Conservation (phyloP, 768 basidiomycete species). For the Amanita rubescens region DNA sequence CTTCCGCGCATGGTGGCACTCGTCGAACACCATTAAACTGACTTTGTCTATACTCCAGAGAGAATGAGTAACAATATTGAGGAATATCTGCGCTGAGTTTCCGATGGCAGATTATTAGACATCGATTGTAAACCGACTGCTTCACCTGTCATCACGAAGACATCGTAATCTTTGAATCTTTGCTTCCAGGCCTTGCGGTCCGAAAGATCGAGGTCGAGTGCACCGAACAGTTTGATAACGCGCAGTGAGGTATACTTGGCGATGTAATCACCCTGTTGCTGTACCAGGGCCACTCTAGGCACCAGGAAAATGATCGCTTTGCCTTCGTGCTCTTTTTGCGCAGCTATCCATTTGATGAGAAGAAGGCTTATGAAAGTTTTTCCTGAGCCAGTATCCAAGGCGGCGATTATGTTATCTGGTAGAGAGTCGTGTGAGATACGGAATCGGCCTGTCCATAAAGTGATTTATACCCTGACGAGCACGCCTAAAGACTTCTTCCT, state of each 20-base stretch:
- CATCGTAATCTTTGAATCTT: slow-evolving; percentile 57
- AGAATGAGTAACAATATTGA: slow-evolving; percentile 75
- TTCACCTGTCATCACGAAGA: slow-evolving; percentile 82
- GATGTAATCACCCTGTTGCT: slow-evolving; percentile 72
- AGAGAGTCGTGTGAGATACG: slow-evolving; percentile 9
- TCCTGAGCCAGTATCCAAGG: slow-evolving; percentile 69
- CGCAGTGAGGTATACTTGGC: slow-evolving; percentile 55
- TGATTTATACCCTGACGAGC: slow-evolving; percentile 37
- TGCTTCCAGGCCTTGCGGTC: slow-evolving; percentile 59
- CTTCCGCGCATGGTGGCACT: slow-evolving; percentile 73
- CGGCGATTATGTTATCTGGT: slow-evolving; percentile 60
- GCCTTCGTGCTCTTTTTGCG: slow-evolving; percentile 38
- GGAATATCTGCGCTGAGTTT: slow-evolving; percentile 66
- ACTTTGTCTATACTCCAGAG: slow-evolving; percentile 68
- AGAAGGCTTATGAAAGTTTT: slow-evolving; percentile 73
- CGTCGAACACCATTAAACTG: slow-evolving; percentile 71
- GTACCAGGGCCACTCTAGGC: slow-evolving; percentile 78
- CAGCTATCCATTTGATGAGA: slow-evolving; percentile 69
- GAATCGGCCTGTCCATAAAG: neutral
- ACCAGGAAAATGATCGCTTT: slow-evolving; percentile 77
- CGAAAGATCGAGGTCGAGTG: slow-evolving; percentile 62
- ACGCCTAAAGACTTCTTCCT: slow-evolving; percentile 62
- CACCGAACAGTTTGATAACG: slow-evolving; percentile 64
- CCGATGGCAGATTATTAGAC: slow-evolving; percentile 1
- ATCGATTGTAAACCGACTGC: neutral